These are phyloP conservation scores for Chlorophyllum brunneum DNA, from an alignment of 768 basidiomycete genomes.

Conservation along the genomic window DNA sequence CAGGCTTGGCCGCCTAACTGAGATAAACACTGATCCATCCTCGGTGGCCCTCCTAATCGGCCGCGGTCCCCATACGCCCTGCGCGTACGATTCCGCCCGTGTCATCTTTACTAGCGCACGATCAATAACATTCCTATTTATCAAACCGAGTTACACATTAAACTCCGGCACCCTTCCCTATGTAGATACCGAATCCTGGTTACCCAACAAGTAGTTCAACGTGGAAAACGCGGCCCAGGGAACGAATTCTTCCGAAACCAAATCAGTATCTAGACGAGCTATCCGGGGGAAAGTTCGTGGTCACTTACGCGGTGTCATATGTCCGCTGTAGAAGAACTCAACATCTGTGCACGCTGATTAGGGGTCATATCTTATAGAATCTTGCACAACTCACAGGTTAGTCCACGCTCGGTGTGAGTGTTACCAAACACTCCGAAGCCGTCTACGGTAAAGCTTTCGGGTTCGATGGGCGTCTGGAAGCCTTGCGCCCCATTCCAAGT, in stretches of 20 bases:
- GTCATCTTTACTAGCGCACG: background rate
- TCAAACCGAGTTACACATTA: background rate
- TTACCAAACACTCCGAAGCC: slow-evolving; percentile 66
- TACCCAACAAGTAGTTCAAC: slow-evolving; percentile 64
- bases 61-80: background rate
- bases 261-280: slow-evolving; percentile 41
- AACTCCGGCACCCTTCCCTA: background rate
- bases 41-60: no score
- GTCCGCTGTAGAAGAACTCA: slow-evolving; percentile 49
- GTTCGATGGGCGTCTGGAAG: slow-evolving; percentile 63
- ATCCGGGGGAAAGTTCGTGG: background rate
- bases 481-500: slow-evolving; percentile 62
- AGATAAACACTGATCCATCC: no score
- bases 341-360: slow-evolving; percentile 33
- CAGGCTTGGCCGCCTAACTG: no score
- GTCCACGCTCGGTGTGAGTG: slow-evolving; percentile 62
- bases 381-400: slow-evolving; percentile 43
- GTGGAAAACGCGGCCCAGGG: slow-evolving; percentile 61
- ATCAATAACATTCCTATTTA: background rate
- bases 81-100: background rate
- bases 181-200: slow-evolving; percentile 11
- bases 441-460: slow-evolving; percentile 69
- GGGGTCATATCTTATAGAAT: background rate
- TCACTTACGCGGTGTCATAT: slow-evolving; percentile 7
- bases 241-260: slow-evolving; percentile 1